Conservation (phyloP, 2,329 filamentous ascomycete genomes). For the Fusarium tupiense region DNA sequence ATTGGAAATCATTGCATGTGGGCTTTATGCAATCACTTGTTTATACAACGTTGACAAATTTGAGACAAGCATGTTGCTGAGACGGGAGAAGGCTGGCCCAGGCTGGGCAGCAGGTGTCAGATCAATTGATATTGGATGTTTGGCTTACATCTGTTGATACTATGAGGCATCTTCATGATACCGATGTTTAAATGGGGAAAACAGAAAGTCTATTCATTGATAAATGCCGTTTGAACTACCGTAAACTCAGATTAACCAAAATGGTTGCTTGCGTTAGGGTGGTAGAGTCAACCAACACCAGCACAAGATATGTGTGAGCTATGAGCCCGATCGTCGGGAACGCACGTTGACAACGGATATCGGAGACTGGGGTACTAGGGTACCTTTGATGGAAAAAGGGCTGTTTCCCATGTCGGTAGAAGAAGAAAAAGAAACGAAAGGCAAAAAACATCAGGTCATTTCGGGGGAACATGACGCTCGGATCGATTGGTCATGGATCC, state of each 20-base stretch:
- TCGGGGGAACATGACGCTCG: background rate
- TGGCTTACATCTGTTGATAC: background rate
- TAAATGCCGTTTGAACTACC: background rate
- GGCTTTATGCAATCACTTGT: constrained; percentile 6
- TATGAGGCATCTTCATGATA: background rate
- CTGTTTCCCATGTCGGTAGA: constrained; percentile 12
- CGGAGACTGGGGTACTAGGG: constrained; percentile 9
- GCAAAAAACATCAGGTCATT: constrained; percentile 21
- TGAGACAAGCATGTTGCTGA: constrained; percentile 3
- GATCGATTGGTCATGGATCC: background rate
- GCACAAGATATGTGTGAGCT: background rate
- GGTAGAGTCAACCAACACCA: background rate
- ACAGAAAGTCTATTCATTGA: background rate
- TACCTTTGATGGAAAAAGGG: background rate
- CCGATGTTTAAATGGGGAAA: background rate
- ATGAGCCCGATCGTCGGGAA: constrained; percentile 24
- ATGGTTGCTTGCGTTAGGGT: background rate
- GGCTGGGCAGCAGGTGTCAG: background rate
- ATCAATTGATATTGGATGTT: background rate
- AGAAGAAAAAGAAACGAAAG: constrained; percentile 5
- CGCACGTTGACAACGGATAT: constrained; percentile 28
- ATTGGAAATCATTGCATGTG: background rate
- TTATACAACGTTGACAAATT: background rate
- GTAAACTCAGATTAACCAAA: background rate
- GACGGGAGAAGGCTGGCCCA: background rate